Conservation (phyloP, 139 green algal species). For the Parachlorella kessleri region DNA sequence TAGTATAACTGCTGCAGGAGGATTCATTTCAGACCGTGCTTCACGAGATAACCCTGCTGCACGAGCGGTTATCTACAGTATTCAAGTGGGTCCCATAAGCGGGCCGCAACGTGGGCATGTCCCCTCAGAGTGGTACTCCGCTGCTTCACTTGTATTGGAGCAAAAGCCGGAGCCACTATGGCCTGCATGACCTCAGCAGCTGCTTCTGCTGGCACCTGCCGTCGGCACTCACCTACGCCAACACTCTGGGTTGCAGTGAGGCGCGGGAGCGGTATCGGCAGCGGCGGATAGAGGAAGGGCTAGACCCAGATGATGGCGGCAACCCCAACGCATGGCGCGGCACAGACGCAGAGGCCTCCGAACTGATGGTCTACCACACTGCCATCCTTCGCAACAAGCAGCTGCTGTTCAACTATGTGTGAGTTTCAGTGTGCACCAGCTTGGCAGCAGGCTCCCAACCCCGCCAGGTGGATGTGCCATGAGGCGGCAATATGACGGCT, state of each 20-base stretch:
- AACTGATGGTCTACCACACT: conserved; percentile 59
- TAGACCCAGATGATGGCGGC: conserved; percentile 9
- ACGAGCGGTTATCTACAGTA: conserved; percentile 37
- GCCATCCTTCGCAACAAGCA: conserved; percentile 65
- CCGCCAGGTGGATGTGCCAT: no score
- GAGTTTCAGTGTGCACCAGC: no score
- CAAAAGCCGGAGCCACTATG: no score
- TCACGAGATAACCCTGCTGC: conserved; percentile 48
- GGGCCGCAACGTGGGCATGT: no score
- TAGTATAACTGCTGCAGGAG: conserved; percentile 38
- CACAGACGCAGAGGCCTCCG: conserved; percentile 45
- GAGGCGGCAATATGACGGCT: no score
- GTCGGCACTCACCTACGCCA: no score
- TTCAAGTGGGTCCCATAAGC: conserved; percentile 36
- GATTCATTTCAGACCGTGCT: conserved; percentile 45
- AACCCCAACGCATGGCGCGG: conserved; percentile 28
- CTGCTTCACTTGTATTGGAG: no score
- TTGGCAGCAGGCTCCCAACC: background rate
- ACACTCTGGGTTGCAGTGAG: conserved; percentile 20
- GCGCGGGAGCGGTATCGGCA: conserved; percentile 14
- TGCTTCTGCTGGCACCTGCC: no score
- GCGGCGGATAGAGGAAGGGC: conserved; percentile 11
- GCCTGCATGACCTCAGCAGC: no score
- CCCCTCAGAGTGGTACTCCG: no score
- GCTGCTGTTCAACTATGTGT: conserved; percentile 57